Evolutionary conservation across 176 grass and related monocot genomes (phyloP).

Genomic region (Ensete ventricosum): DNA sequence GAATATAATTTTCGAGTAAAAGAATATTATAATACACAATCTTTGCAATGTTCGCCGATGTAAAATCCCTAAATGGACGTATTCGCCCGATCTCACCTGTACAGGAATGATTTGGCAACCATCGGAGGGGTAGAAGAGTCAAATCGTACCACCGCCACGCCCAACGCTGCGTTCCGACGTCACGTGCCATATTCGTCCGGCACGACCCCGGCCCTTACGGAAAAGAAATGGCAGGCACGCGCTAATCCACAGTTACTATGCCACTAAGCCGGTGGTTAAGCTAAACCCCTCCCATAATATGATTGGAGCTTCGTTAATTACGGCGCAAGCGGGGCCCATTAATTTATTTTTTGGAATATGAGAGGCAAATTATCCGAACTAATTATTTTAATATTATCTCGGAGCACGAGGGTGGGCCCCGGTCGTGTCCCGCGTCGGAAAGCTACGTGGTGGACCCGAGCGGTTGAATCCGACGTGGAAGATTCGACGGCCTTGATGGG

Average conservation of each 20-base stretch:
- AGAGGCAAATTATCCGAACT: no score
- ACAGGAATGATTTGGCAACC: not conserved
- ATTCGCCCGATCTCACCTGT: no score
- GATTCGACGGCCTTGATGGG: not conserved
- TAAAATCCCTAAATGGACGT: no score
- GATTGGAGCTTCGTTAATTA: not conserved
- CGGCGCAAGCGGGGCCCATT: no score
- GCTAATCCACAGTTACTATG: not conserved
- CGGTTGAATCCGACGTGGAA: not conserved
- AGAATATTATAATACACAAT: no score
- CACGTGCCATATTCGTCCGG: not conserved
- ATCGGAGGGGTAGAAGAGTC: not conserved
- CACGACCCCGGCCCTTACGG: not conserved
- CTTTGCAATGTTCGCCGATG: no score
- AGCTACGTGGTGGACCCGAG: not conserved
- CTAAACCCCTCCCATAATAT: not conserved
- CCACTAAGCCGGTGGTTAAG: not conserved
- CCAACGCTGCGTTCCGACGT: not conserved
- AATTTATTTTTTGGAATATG: not conserved
- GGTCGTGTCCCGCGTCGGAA: not conserved
- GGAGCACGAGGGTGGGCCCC: not conserved
- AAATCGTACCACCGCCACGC: not conserved
- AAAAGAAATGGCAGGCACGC: not conserved
- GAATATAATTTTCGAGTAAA: no score
- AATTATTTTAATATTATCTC: not conserved